Evolutionary conservation across 2,329 filamentous ascomycete species (phyloP).

Genomic region (Trichophyton mentagrophytes): DNA sequence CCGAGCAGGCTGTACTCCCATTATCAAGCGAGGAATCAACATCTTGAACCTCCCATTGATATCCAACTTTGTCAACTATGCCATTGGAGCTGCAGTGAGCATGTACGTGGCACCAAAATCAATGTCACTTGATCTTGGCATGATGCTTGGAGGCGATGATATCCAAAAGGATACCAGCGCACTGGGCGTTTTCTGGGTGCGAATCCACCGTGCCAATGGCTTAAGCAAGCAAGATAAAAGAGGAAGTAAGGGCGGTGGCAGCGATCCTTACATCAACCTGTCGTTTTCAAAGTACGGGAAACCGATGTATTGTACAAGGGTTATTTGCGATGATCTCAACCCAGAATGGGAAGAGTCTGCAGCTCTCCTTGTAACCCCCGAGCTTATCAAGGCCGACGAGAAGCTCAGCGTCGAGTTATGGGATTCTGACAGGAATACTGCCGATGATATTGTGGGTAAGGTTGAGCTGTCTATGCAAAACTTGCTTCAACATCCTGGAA

Average conservation of each 20-base stretch:
- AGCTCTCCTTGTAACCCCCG: slow-evolving; percentile 72
- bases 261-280: slow-evolving; percentile 89
- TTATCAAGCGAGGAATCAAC: slow-evolving; percentile 83
- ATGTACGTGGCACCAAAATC: slow-evolving; percentile 94
- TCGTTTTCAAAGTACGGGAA: slow-evolving; percentile 95
- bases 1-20: slow-evolving; percentile 76
- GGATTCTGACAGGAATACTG: slow-evolving; percentile 86
- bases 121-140: slow-evolving; percentile 80
- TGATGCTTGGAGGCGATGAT: slow-evolving; percentile 81
- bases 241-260: slow-evolving; percentile 73
- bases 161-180: slow-evolving; percentile 77
- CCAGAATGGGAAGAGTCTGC: slow-evolving; percentile 84
- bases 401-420: slow-evolving; percentile 87
- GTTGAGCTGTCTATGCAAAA: slow-evolving; percentile 88
- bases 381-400: slow-evolving; percentile 86
- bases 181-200: slow-evolving; percentile 79
- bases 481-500: slow-evolving; percentile 83
- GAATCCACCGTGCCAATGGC: slow-evolving; percentile 75
- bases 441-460: slow-evolving; percentile 91
- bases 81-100: slow-evolving; percentile 71
- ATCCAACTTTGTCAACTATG: slow-evolving; percentile 93
- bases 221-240: slow-evolving; percentile 83
- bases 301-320: slow-evolving; percentile 92
- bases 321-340: slow-evolving; percentile 89
- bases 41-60: slow-evolving; percentile 84